Evolutionary conservation across 2,329 filamentous ascomycete genomes (phyloP).

Genomic region (Zymoseptoria brevis): DNA sequence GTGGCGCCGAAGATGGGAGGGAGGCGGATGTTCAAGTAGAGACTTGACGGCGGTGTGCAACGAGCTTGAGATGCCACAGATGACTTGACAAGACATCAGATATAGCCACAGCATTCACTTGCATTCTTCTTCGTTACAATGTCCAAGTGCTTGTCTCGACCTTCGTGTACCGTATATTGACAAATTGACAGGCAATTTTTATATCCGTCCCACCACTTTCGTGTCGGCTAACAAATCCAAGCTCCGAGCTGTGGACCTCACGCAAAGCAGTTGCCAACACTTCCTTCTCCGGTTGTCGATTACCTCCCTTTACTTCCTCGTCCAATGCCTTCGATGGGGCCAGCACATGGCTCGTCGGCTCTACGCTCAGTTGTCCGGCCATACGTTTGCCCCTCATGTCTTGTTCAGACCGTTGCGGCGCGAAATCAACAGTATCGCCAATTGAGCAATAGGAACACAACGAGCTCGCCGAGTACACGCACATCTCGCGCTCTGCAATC

Average conservation of each 20-base stretch:
- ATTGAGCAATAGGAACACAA: background rate
- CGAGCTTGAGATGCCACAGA: background rate
- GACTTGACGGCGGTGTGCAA: background rate
- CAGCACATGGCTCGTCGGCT: background rate
- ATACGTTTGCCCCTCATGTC: slow-evolving; percentile 20
- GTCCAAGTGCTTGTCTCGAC: no score
- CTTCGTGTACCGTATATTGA: background rate
- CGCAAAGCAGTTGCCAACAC: background rate
- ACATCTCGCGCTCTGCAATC: no score
- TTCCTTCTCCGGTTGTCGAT: background rate
- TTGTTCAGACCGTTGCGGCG: slow-evolving; percentile 1
- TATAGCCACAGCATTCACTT: background rate
- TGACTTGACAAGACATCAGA: background rate
- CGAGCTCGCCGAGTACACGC: background rate
- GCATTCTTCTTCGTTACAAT: background rate
- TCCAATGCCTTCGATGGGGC: background rate
- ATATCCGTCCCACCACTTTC: background rate
- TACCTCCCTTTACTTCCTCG: background rate
- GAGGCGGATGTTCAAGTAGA: slow-evolving; percentile 37
- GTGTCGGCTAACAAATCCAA: background rate
- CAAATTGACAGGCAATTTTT: background rate
- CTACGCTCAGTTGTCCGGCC: background rate
- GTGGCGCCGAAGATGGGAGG: slow-evolving; percentile 38
- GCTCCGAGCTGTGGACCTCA: background rate
- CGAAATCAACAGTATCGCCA: background rate